Percentiles rank a stretch among this genome's conserved stretches.
Conservation (phyloP, 2,329 filamentous ascomycete species). For the Chaetomium sp. region DNA sequence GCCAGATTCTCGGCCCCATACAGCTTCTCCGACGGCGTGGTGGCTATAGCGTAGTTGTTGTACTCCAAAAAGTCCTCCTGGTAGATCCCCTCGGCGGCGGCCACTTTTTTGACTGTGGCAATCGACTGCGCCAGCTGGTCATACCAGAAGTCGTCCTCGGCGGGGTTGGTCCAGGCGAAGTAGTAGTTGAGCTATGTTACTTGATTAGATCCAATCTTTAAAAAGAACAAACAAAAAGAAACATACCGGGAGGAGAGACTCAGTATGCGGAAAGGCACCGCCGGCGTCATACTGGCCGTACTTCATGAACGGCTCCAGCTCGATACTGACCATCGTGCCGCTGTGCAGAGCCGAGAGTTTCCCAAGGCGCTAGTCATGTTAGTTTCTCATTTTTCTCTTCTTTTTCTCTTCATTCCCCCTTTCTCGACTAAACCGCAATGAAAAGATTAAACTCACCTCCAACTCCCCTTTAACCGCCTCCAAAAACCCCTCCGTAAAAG, state of each 20-base stretch:
- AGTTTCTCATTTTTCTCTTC: neutral
- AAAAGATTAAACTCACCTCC: slow-evolving; percentile 10
- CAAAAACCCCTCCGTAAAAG: slow-evolving; percentile 21
- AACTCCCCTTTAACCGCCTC: slow-evolving; percentile 21
- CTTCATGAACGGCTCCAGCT: slow-evolving; percentile 27
- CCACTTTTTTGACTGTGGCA: slow-evolving; percentile 24
- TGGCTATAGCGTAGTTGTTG: slow-evolving; percentile 25
- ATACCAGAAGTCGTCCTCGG: slow-evolving; percentile 27
- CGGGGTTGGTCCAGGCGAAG: slow-evolving; percentile 22
- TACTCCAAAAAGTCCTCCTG: slow-evolving; percentile 20
- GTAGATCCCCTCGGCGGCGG: slow-evolving; percentile 26
- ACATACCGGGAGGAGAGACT: slow-evolving; percentile 24
- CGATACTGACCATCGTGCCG: slow-evolving; percentile 23
- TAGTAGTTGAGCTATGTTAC: slow-evolving; percentile 28
- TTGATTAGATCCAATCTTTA: neutral
- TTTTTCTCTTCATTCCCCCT: neutral
- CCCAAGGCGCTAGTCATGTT: neutral
- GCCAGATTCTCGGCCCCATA: slow-evolving; percentile 20
- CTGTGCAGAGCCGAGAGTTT: slow-evolving; percentile 11
- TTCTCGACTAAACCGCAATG: neutral
- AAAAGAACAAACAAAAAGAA: neutral
- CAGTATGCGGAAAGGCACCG: slow-evolving; percentile 27
- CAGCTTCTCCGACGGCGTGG: slow-evolving; percentile 17
- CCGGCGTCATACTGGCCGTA: slow-evolving; percentile 28
- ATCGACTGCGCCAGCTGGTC: slow-evolving; percentile 21